Evolutionary conservation across 2,329 filamentous ascomycete genomes (phyloP), one percentile per base, ranked within the genome.

Genomic region (Drechslera avenae): DNA sequence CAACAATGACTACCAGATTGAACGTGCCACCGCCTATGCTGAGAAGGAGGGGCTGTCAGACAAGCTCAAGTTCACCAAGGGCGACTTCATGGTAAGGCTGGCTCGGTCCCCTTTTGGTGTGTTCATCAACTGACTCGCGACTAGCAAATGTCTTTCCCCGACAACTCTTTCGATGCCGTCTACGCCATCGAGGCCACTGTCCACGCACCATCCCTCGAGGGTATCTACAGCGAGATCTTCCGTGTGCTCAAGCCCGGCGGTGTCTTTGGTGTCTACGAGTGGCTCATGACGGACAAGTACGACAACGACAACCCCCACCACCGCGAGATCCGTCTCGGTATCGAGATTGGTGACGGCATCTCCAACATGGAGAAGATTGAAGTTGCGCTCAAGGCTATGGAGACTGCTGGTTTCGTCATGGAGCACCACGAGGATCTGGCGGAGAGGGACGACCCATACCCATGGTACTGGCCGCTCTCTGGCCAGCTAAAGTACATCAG

Each of bases 1-100:
- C 86, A 97, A 97, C 86, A 97, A 97, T 77, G 91, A 97, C 79
- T 99, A 99, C 81, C 94, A 97, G 79, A 96, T 97, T 62, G 85
- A 97, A 73, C 90, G 94, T 60, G 93, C 92, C n/a, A 91, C 86
- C 12, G 81, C 83, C 46, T 96, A 97, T 72, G 91, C 92, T 2
- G 77, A 83, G 56, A 90, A 91, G 76, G 90, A 96, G 77, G 87
- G 87, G 43, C 80, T 97, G 44, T 82, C 87, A 1, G 76, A 90
- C 68, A 91, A 96, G 79, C 79, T 96, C 62, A 83, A 82, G 57
- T 97, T 91, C 67, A 88, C 91, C 71, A 97, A 97, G 83, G 93
- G 92, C 45, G 93, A 97, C 71, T 99, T 99, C 75, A 97, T 97
- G 93, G 80, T 82, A 74, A 32, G 75, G 56, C 19, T 30, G 17